Conservation (phyloP, 805 yeast species). For the Pichia scutulata region DNA sequence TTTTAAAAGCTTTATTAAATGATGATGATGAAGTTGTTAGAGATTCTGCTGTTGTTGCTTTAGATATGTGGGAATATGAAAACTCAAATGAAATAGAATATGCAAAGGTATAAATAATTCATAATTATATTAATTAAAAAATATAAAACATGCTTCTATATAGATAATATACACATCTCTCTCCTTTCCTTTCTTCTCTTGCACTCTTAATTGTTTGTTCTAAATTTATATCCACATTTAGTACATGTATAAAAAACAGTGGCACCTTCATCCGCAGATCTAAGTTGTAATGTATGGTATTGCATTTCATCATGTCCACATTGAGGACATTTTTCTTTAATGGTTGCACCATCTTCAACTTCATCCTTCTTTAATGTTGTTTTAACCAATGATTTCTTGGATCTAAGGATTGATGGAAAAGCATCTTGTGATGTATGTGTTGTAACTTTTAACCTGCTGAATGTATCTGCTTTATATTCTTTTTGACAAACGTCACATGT, state of each 20-base stretch:
- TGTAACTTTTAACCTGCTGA: constrained; percentile 74
- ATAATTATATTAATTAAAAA: background rate
- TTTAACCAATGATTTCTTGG: constrained; percentile 86
- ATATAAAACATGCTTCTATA: background rate
- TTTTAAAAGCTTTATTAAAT: constrained; percentile 66
- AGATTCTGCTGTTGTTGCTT: constrained; percentile 93
- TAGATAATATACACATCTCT: background rate
- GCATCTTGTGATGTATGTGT: constrained; percentile 89
- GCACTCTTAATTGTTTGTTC: constrained; percentile 69
- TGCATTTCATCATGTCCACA: constrained; percentile 98
- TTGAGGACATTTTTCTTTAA: constrained; percentile 96
- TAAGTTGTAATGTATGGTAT: constrained; percentile 89
- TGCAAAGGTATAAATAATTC: constrained; percentile 31
- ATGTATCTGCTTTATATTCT: constrained; percentile 38
- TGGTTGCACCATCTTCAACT: constrained; percentile 90
- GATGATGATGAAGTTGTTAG: constrained; percentile 89
- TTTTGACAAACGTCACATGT: constrained; percentile 32
- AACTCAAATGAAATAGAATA: constrained; percentile 77
- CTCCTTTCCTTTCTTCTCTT: background rate
- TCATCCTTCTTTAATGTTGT: constrained; percentile 71
- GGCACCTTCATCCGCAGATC: constrained; percentile 99
- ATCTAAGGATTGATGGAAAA: constrained; percentile 76
- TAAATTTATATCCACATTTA: constrained; percentile 82
- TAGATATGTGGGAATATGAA: constrained; percentile 97
- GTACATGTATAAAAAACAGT: constrained; percentile 97